A percentile compares a stretch with the other conserved stretches of the same genome.
These are phyloP conservation scores for Dactylonectria macrodidyma DNA, from an alignment of 2,329 filamentous ascomycete genomes.

Conservation along the genomic window DNA sequence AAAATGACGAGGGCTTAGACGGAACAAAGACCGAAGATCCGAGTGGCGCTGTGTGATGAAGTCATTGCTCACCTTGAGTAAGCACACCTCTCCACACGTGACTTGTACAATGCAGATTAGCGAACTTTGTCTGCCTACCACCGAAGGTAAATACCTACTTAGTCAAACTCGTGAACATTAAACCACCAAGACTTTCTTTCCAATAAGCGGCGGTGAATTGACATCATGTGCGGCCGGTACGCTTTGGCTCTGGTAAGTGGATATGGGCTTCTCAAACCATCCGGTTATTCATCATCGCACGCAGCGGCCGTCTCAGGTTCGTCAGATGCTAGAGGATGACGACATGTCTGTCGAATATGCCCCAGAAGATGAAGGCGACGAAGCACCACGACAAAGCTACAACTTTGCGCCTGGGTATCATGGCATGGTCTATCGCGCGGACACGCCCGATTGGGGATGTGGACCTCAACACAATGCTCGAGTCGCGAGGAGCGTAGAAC, in stretches of 20 bases:
- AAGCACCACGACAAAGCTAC: conserved; percentile 79
- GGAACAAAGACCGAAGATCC: background rate
- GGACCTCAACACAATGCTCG: conserved; percentile 51
- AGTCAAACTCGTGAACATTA: background rate
- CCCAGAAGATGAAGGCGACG: conserved; percentile 77
- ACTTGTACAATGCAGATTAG: background rate
- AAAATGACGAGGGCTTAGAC: no score
- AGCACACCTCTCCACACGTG: background rate
- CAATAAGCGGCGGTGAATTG: background rate
- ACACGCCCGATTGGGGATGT: conserved; percentile 74
- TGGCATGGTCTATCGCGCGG: conserved; percentile 88
- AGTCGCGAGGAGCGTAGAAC: conserved; percentile 25
- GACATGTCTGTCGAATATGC: conserved; percentile 81
- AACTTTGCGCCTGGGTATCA: conserved; percentile 93
- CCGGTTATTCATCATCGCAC: conserved; percentile 15
- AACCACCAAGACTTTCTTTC: background rate
- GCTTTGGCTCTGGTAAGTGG: conserved; percentile 52
- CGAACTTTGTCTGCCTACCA: background rate
- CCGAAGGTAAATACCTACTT: background rate
- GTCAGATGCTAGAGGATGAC: conserved; percentile 79
- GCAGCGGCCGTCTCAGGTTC: conserved; percentile 83
- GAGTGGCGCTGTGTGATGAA: background rate
- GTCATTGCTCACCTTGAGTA: background rate
- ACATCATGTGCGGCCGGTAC: conserved; percentile 56
- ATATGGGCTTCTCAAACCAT: background rate